Evolutionary conservation across 2,329 filamentous ascomycete genomes (phyloP).

Genomic region (Fusarium guadeloupense): DNA sequence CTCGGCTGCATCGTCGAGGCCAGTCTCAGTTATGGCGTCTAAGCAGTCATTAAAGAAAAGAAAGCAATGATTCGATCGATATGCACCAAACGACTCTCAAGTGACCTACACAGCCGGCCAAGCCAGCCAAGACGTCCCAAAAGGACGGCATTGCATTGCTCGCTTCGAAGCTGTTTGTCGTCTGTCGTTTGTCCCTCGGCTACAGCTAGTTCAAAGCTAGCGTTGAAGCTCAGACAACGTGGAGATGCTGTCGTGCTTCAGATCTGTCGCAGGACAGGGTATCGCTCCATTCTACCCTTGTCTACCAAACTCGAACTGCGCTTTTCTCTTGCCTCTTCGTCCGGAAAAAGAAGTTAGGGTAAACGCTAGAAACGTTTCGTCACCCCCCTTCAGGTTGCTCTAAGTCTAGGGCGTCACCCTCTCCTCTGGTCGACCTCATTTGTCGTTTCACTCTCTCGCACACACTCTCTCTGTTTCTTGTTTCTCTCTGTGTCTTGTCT

Average conservation of each 20-base stretch:
- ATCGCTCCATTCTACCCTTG: slow-evolving; percentile 30
- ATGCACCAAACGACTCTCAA: not conserved
- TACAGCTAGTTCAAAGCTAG: slow-evolving; percentile 20
- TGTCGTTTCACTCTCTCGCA: slow-evolving; percentile 36
- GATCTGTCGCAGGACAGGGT: slow-evolving; percentile 58
- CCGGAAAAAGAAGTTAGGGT: slow-evolving; percentile 33
- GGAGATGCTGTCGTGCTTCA: slow-evolving; percentile 53
- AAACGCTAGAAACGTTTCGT: slow-evolving; percentile 37
- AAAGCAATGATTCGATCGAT: slow-evolving; percentile 1
- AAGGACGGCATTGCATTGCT: slow-evolving; percentile 29
- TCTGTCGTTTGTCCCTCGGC: slow-evolving; percentile 11
- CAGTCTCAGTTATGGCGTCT: slow-evolving; percentile 7
- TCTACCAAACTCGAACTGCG: slow-evolving; percentile 26
- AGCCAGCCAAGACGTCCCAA: slow-evolving; percentile 29
- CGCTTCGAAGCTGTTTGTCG: not conserved
- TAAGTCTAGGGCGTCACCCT: slow-evolving; percentile 27
- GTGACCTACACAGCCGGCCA: slow-evolving; percentile 10
- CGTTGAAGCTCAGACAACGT: slow-evolving; percentile 35
- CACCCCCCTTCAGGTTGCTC: slow-evolving; percentile 20
- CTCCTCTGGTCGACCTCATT: slow-evolving; percentile 23
- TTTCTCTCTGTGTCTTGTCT: slow-evolving; percentile 32
- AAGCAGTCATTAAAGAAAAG: not conserved
- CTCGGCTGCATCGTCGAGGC: slow-evolving; percentile 17
- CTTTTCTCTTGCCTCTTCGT: slow-evolving; percentile 30
- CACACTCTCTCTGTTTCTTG: slow-evolving; percentile 21